These are phyloP conservation scores for Haplosporangium gracile DNA, from an alignment of 192 early-diverging fungal species.

Conservation along the genomic window DNA sequence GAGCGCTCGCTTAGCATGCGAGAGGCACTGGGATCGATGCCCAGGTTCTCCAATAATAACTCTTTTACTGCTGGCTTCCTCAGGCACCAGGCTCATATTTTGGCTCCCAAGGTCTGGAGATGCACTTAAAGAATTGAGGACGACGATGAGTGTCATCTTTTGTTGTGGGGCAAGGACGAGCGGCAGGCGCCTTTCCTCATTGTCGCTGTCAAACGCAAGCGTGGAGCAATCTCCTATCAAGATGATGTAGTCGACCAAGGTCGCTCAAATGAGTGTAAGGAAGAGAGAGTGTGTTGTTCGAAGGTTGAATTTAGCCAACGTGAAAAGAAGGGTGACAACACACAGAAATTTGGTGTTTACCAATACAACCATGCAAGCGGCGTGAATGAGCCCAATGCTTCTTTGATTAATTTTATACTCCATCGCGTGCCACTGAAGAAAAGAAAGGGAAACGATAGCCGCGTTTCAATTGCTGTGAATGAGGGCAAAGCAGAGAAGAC, in stretches of 20 bases:
- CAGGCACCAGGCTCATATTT: neutral
- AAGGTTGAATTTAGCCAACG: neutral
- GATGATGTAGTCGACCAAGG: no score
- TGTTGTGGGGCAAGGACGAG: no score
- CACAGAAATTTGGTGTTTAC: neutral
- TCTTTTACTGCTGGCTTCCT: neutral
- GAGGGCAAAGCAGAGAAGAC: neutral
- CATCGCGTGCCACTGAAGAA: neutral
- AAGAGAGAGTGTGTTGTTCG: no score
- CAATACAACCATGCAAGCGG: neutral
- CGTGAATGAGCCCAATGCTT: neutral
- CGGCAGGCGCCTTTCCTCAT: no score
- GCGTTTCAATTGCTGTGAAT: neutral
- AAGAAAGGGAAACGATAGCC: neutral
- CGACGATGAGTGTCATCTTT: no score
- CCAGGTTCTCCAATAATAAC: neutral
- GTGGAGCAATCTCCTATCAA: no score
- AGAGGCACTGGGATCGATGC: conserved; percentile 3
- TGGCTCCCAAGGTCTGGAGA: neutral
- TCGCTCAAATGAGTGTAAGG: no score
- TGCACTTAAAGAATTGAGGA: neutral
- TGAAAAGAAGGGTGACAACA: neutral
- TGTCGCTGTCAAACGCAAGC: no score
- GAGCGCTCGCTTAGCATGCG: conserved; percentile 1
- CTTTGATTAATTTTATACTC: neutral